Evolutionary conservation across 2,329 filamentous ascomycete species (phyloP), one percentile per base, ranked within the genome.

Genomic region (Reticulascus tulasneorum): DNA sequence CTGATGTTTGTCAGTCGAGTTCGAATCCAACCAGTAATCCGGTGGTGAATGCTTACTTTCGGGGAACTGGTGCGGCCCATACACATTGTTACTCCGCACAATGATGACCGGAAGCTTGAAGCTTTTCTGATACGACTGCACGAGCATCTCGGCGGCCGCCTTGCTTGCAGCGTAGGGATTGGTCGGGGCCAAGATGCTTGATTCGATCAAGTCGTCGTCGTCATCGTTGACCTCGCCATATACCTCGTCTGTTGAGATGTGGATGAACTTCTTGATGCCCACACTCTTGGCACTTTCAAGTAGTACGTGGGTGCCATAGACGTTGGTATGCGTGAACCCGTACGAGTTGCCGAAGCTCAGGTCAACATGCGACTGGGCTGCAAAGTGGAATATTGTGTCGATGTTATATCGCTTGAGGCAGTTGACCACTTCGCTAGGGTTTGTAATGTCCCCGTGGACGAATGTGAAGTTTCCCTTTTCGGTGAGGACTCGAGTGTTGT

Each of bases 331-430:
- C 1, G 84, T 90, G 61, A 91, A 91, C 35, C 79, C 75, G 57
- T 87, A 87, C 9, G 84, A 87, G 62, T 91, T 88, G 33, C 83
- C 83, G 52, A 93, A 93, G 54, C 82, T 87, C 50, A 88, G 62
- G 51, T 91, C 85, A 33, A 93, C 86, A 54, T 91, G 86, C 7
- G 84, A 87, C 62, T 89, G 83, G n/a, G 86, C 86, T 4, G 86
- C 86, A 52, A 93, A 89, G 59, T 91, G 86, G 58, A 91, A 79
- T 43, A 93, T 73, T 34, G 84, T 88, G 56, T 91, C 86, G 50
- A 91, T 83, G 22, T 77, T 72, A 63, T 87, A 71, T 42, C 77
- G 73, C 56, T 83, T 73, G 53, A 91, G 73, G 54, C 81, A 86
- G 49, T 77, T 74, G 45, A 84, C 71, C 4, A 91, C 83, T 50